Conservation (phyloP, 2,329 filamentous ascomycete species). For the Claviceps spartinae region DNA sequence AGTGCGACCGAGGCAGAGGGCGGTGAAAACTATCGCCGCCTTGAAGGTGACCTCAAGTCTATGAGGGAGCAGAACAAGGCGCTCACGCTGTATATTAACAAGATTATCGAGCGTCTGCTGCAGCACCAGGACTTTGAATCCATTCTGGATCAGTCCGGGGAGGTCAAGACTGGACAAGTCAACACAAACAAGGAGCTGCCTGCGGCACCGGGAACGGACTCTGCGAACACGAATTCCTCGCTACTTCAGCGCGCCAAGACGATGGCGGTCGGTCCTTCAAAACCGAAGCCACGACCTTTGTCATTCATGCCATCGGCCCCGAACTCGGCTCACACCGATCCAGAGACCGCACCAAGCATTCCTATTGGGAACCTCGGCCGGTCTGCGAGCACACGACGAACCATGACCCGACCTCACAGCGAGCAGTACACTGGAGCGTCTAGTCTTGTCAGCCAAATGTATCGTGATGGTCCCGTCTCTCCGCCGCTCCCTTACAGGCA, state of each 20-base stretch:
- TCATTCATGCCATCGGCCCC: slow-evolving; percentile 36
- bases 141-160: slow-evolving; percentile 70
- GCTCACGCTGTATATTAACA: slow-evolving; percentile 94
- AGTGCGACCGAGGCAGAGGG: slow-evolving; percentile 48
- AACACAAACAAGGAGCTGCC: slow-evolving; percentile 77
- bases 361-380: slow-evolving; percentile 49
- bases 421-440: slow-evolving; percentile 52
- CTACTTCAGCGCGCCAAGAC: slow-evolving; percentile 49
- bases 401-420: slow-evolving; percentile 39
- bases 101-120: slow-evolving; percentile 90
- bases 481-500: slow-evolving; percentile 43
- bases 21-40: slow-evolving; percentile 48
- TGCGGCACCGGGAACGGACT: slow-evolving; percentile 38
- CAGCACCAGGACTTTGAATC: slow-evolving; percentile 92
- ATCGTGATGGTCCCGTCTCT: slow-evolving; percentile 54
- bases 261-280: slow-evolving; percentile 36
- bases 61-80: slow-evolving; percentile 94
- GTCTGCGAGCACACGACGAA: slow-evolving; percentile 39
- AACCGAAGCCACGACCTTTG: slow-evolving; percentile 40
- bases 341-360: slow-evolving; percentile 62
- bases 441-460: slow-evolving; percentile 78
- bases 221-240: slow-evolving; percentile 25
- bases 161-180: slow-evolving; percentile 23
- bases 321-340: slow-evolving; percentile 43
- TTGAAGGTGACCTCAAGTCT: slow-evolving; percentile 67